Evolutionary conservation across 1,284 basidiomycete genomes (phyloP), one percentile per base, ranked within the genome.

Genomic region (Sporisorium graminicola): DNA sequence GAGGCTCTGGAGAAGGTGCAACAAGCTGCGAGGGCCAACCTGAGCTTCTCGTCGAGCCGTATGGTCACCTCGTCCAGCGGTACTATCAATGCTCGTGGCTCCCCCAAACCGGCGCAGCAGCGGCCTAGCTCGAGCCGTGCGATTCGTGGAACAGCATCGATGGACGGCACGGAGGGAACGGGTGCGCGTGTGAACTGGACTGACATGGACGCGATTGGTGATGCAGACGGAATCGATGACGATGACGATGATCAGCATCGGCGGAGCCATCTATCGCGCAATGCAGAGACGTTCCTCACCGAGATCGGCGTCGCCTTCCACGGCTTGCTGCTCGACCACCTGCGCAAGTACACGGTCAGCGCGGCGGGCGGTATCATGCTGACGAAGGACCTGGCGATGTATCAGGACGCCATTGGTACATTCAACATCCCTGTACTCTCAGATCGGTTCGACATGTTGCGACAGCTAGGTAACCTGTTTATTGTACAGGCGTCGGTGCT

Each of bases 361-460:
- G 95, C 95, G 0, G 94, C 95, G 0, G 97, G 97, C 52, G 97
- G 96, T 5, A 88, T 99, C 55, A 97, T 99, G 93, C 91, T 99
- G 43, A 96, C 96, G 24, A 98, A 98, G 87, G 97, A 99, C 85
- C 90, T 99, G 73, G 97, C 96, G 78, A 91, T 93, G 47, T 99
- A 99, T 84, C 97, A 99, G 88, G 97, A 99, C 80, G 90, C 91
- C 2, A 91, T 98, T 73, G 88, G 89, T 66, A 90, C 90, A 14
- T 98, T 96, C 86, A 89, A 89, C 33, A 91, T 97, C 46, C 89
- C 93, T 1, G 89, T 93, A 2, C 88, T 99, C 4, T 91, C 92
- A 71, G 96, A 98, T 86, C 94, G 97, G 20, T 99, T 97, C 87
- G 97, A 99, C 85, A 98, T 99, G 89, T 92, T 99, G 75, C 92